Evolutionary conservation across 1,284 basidiomycete species (phyloP), one percentile per base, ranked within the genome.

Genomic region (Coniferiporia weirii): DNA sequence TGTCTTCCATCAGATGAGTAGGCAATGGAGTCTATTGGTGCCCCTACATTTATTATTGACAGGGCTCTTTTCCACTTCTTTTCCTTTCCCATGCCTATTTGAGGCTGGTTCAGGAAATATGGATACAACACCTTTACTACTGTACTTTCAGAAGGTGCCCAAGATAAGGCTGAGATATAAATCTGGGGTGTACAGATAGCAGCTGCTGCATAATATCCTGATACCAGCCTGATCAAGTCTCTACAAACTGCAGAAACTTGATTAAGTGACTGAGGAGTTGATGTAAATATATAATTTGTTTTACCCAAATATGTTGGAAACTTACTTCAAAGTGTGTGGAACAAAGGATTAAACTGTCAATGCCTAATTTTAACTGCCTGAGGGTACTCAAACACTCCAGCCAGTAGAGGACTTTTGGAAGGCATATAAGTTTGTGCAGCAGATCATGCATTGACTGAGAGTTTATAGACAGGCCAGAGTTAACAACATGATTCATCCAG

Each of bases 401-500:
- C 54, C 52, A 54, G 38, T 43, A 54, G n/a, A 54, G 17, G 10
- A 38, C 19, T 13, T 12, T 20, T 20, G 43, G 19, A 5, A 15
- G 4, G 7, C 6, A 4, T 9, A 54, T 7, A 20, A 54, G 36
- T 5, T 9, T 27, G 13, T 13, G n/a, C 5, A 54, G 17, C 13
- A 34, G 19, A 7, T 54, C 13, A 6, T 20, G 7, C 4, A 45
- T n/a, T 13, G 40, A 15, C 22, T 9, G 9, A 9, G n/a, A 27
- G 12, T 43, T 15, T 9, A 3, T 13, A 4, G 27, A 6, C 3
- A 17, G 12, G 12, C 36, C 54, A 13, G 22, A 32, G 17, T 15
- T 15, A 32, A n/a, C 15, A 22, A 70, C 43, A 59, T 71, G 70
- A 19, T 66, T 55, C 5, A 46, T 61, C 70, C 69, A 70, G 57